Evolutionary conservation across 352 stramenopile genomes (phyloP).

Genomic region (Phytophthora vignae): DNA sequence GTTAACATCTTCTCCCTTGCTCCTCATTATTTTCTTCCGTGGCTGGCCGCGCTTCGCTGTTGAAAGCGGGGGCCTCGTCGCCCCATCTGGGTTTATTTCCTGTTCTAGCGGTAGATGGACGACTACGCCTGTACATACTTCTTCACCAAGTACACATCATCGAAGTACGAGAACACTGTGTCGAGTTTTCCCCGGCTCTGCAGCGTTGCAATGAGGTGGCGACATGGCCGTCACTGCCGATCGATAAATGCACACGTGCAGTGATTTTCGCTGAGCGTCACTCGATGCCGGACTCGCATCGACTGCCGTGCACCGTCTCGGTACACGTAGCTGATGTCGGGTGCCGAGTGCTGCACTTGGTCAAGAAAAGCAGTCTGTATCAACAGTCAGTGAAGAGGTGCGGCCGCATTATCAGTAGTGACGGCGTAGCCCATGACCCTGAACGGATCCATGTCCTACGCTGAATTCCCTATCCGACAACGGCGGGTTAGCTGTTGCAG

Average conservation of each 20-base stretch:
- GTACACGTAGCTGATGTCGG: background rate
- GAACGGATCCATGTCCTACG: no score
- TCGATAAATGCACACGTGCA: background rate
- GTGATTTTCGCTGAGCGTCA: background rate
- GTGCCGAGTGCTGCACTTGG: background rate
- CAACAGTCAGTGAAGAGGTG: no score
- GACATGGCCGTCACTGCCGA: background rate
- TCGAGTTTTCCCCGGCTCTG: background rate
- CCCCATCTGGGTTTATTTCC: background rate
- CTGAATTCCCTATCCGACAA: background rate
- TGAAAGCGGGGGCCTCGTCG: background rate
- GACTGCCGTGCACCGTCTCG: no score
- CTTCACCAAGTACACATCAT: background rate
- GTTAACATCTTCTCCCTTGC: background rate
- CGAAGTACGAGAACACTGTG: background rate
- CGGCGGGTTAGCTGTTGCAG: constrained; percentile 1
- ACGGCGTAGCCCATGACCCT: no score
- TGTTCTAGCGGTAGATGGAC: background rate
- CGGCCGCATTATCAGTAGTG: no score
- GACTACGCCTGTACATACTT: background rate
- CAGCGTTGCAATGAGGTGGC: background rate
- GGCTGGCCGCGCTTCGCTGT: background rate
- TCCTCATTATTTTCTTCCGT: background rate
- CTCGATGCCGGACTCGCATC: background rate
- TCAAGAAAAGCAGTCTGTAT: no score